Percentiles rank a stretch among this genome's conserved stretches.
These are phyloP conservation scores for Pythium aquatile DNA, from an alignment of 352 stramenopile species.

Conservation along the genomic window DNA sequence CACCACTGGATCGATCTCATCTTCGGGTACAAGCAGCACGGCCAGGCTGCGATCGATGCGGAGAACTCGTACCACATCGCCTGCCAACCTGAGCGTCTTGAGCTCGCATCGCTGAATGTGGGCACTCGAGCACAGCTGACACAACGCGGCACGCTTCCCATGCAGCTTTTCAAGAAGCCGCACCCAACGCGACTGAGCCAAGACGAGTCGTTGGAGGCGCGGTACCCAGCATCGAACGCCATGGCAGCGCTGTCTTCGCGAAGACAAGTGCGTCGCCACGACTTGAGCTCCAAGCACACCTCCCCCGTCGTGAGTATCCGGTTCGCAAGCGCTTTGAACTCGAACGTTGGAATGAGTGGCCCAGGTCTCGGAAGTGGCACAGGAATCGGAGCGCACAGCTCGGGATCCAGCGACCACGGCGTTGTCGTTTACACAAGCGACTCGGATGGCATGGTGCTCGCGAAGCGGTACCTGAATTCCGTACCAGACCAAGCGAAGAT, in stretches of 20 bases:
- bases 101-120: conserved; percentile 61
- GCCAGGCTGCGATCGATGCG: conserved; percentile 78
- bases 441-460: conserved; percentile 69
- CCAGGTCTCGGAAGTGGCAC: conserved; percentile 65
- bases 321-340: conserved; percentile 76
- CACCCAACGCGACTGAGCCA: conserved; percentile 73
- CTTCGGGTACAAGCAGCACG: conserved; percentile 97
- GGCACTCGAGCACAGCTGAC: conserved; percentile 52
- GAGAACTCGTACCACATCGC: conserved; percentile 93
- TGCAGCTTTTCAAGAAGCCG: conserved; percentile 78
- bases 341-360: conserved; percentile 48
- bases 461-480: conserved; percentile 74
- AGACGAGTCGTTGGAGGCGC: conserved; percentile 68
- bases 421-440: conserved; percentile 83
- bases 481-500: conserved; percentile 63
- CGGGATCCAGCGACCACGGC: conserved; percentile 50
- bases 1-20: conserved; percentile 99
- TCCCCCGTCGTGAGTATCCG: conserved; percentile 66
- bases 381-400: conserved; percentile 71
- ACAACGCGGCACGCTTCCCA: conserved; percentile 69
- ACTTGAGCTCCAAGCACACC: conserved; percentile 71
- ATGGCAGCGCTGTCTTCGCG: conserved; percentile 74
- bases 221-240: conserved; percentile 69
- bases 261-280: conserved; percentile 77
- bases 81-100: conserved; percentile 73